Percentiles rank a stretch among this genome's conserved stretches.
phyloP scores from a whole-genome alignment of 345 rosid species.

The Camelina sativa region DNA sequence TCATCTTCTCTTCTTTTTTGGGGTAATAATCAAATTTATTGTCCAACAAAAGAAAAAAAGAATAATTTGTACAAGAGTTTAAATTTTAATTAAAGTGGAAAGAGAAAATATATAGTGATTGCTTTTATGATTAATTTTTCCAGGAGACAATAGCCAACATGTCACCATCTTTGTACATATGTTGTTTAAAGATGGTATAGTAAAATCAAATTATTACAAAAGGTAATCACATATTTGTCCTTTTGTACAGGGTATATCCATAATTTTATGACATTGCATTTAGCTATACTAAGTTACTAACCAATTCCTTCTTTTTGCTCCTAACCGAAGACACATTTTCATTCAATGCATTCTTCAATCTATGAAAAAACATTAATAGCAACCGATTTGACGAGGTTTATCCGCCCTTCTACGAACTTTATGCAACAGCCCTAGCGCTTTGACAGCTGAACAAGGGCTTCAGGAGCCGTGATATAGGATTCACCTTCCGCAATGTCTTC shows the following conservation, averaged over 20 bases:
- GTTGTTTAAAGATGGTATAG: background rate
- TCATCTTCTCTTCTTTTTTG: background rate
- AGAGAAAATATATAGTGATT: background rate
- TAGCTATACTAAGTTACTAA: background rate
- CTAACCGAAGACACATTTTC: background rate
- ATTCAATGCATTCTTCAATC: constrained; percentile 6
- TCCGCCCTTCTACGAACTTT: too few species aligned
- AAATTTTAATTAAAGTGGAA: constrained; percentile 3
- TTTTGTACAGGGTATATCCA: background rate
- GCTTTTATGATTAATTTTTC: constrained; percentile 5
- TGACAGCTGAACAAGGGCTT: too few species aligned
- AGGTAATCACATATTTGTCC: background rate
- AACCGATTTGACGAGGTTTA: background rate
- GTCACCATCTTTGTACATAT: background rate
- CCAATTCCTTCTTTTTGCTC: background rate
- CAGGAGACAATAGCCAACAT: background rate
- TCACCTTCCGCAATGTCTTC: too few species aligned
- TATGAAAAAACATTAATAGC: background rate
- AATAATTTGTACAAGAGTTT: background rate
- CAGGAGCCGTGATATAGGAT: too few species aligned
- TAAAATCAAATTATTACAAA: background rate
- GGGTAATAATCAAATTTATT: background rate
- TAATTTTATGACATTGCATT: background rate
- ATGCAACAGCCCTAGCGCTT: too few species aligned
- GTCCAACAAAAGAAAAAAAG: background rate